Evolutionary conservation across 306 rosid genomes (phyloP).

Genomic region (Malus sylvestris): DNA sequence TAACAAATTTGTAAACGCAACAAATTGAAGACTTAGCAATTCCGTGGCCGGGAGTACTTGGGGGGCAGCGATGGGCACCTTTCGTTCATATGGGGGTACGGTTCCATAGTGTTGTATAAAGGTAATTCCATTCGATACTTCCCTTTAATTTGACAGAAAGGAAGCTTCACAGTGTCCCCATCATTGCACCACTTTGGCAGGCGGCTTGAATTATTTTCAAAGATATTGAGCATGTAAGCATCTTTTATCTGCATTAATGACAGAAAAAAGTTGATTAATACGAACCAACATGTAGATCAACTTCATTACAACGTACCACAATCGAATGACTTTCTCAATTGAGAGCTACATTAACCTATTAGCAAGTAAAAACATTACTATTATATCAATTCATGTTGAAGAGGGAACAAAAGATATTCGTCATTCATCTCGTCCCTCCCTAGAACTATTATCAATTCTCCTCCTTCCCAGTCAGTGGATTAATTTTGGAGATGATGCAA

Average conservation of each 20-base stretch:
- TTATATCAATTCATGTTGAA: background rate
- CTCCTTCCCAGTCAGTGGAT: background rate
- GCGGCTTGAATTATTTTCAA: constrained; percentile 70
- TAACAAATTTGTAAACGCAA: constrained; percentile 6
- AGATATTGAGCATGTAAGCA: constrained; percentile 81
- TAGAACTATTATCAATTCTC: background rate
- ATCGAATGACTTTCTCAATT: background rate
- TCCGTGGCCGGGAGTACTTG: constrained; percentile 48
- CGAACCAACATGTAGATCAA: constrained; percentile 1
- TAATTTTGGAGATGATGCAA: background rate
- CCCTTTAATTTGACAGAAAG: constrained; percentile 89
- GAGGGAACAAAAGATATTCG: background rate
- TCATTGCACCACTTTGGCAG: constrained; percentile 91
- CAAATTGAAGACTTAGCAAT: constrained; percentile 39
- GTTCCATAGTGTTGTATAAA: constrained; percentile 66
- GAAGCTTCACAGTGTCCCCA: constrained; percentile 70
- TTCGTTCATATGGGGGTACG: constrained; percentile 86
- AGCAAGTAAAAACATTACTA: background rate
- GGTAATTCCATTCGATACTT: constrained; percentile 89
- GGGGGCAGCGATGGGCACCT: constrained; percentile 91
- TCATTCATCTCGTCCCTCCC: background rate
- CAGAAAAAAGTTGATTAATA: constrained; percentile 6
- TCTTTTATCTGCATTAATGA: constrained; percentile 74
- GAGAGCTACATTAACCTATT: background rate
- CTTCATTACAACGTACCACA: background rate